These are phyloP conservation scores for Lentinula aciculospora DNA, from an alignment of 768 basidiomycete species.

Conservation along the genomic window DNA sequence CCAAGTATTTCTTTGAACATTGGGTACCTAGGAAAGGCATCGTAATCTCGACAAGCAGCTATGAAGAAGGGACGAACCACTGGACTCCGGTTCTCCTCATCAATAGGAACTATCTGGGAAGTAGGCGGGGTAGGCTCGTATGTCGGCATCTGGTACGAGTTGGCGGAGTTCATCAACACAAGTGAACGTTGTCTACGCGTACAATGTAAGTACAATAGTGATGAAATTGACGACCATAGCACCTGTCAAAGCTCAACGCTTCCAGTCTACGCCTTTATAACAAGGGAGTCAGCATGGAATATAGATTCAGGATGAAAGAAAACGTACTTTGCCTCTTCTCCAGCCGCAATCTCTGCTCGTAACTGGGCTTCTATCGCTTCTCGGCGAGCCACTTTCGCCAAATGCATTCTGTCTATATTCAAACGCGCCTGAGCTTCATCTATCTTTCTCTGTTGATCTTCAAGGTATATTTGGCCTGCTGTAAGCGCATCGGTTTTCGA, in stretches of 20 bases:
- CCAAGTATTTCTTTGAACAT: neutral
- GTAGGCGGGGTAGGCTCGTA: constrained; percentile 1
- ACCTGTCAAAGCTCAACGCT: neutral
- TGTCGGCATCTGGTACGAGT: neutral
- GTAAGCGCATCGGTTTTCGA: neutral
- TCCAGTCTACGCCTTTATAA: neutral
- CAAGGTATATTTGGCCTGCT: neutral
- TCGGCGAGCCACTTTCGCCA: neutral
- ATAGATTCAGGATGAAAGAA: neutral
- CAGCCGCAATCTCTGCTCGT: neutral
- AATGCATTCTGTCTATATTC: neutral
- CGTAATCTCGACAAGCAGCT: neutral
- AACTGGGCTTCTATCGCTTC: neutral
- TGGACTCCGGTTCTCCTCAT: neutral
- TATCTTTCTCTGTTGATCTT: neutral
- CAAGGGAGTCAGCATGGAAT: neutral
- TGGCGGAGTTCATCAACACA: neutral
- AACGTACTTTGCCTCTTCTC: neutral
- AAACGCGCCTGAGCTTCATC: neutral
- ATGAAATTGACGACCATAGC: neutral
- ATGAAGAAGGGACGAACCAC: neutral
- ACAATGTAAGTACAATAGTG: too few relatives aligned
- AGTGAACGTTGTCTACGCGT: neutral
- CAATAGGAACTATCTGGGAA: neutral
- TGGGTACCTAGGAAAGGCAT: neutral